Conservation (phyloP, 129 eudicot species). For the Centaurea solstitialis region DNA sequence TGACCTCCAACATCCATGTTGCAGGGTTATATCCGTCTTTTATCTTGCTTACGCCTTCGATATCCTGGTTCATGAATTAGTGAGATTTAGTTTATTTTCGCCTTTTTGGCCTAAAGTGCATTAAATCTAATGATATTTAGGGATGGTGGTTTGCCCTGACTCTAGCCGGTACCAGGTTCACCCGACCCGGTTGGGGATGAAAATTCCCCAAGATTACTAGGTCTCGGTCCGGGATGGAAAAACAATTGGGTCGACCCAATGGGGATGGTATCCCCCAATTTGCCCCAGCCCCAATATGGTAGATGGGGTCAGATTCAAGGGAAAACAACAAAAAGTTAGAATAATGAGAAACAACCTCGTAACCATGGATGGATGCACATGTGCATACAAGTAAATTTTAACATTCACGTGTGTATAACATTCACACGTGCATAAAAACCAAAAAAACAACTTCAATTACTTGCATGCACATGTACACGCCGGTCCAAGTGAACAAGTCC, state of each 20-base stretch:
- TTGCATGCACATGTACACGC: too few species aligned
- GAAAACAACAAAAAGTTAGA: too few species aligned
- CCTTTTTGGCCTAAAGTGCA: not conserved
- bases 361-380: too few species aligned
- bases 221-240: too few species aligned
- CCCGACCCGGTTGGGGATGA: not conserved
- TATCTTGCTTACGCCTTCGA: constrained; percentile 55
- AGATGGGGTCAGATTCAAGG: too few species aligned
- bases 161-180: not conserved
- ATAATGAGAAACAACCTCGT: too few species aligned
- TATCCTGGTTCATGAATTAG: constrained; percentile 19
- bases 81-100: not conserved
- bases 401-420: too few species aligned
- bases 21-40: constrained; percentile 72
- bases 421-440: too few species aligned
- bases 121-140: not conserved
- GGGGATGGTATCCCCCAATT: not conserved
- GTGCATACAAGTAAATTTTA: too few species aligned
- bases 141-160: not conserved
- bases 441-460: too few species aligned
- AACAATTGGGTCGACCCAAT: too few species aligned
- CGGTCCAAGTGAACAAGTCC: too few species aligned
- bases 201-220: not conserved
- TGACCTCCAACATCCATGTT: constrained; percentile 77
- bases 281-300: not conserved